Evolutionary conservation across 1,139 yeast genomes (phyloP).

Genomic region (Geotrichum klebahnii): DNA sequence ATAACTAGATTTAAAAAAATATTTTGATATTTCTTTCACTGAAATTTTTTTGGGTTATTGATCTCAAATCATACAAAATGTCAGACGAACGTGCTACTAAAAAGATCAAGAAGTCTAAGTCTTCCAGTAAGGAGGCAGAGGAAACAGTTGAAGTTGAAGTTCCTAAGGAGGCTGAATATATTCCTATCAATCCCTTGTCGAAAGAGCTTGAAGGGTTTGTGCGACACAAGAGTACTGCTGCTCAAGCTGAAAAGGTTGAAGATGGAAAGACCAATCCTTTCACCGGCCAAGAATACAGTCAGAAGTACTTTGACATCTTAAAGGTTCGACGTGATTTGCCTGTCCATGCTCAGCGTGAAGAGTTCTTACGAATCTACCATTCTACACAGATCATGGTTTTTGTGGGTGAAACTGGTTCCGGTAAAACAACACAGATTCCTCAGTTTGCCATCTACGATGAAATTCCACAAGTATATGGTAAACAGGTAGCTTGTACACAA

Average conservation of each 20-base stretch:
- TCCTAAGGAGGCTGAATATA: not conserved
- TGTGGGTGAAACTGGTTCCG: slow-evolving; percentile 98
- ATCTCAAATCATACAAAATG: slow-evolving; percentile 20
- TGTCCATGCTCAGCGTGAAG: slow-evolving; percentile 88
- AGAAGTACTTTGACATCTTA: slow-evolving; percentile 71
- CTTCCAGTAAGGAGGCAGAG: slow-evolving; percentile 16
- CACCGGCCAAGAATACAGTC: slow-evolving; percentile 59
- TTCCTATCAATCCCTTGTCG: slow-evolving; percentile 11
- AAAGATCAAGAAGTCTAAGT: slow-evolving; percentile 24
- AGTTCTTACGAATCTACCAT: slow-evolving; percentile 79
- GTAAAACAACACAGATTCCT: slow-evolving; percentile 95
- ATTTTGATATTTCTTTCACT: not conserved
- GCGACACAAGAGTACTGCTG: slow-evolving; percentile 59
- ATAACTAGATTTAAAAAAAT: not conserved
- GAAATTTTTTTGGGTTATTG: slow-evolving; percentile 2
- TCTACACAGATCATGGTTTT: slow-evolving; percentile 91
- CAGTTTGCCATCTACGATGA: slow-evolving; percentile 93
- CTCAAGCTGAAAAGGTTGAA: slow-evolving; percentile 62
- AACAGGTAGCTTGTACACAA: slow-evolving; percentile 91
- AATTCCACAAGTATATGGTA: slow-evolving; percentile 74
- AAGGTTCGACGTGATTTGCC: slow-evolving; percentile 81
- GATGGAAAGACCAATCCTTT: slow-evolving; percentile 68
- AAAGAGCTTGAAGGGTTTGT: slow-evolving; percentile 20
- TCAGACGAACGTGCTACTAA: slow-evolving; percentile 28
- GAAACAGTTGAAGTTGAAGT: slow-evolving; percentile 11